phyloP scores from a whole-genome alignment of 1,139 yeast species.

The Candida dubliniensis region DNA sequence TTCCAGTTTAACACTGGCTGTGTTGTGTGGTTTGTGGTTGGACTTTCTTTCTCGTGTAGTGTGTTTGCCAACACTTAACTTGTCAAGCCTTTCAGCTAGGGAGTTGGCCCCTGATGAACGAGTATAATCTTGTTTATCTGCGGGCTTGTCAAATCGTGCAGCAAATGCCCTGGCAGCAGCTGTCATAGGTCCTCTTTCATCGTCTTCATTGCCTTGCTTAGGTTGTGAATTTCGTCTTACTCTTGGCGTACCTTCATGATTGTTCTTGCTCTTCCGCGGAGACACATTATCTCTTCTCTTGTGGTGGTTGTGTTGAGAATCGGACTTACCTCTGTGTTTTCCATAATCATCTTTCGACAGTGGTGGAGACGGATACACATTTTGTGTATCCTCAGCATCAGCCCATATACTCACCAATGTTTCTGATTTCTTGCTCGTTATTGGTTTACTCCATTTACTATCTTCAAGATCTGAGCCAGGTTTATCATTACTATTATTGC shows the following conservation, averaged over 20 bases:
- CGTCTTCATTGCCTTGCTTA: conserved; percentile 13
- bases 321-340: not conserved
- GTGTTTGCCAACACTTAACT: not conserved
- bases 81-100: not conserved
- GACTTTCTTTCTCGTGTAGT: not conserved
- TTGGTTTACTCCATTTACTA: conserved; percentile 16
- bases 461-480: conserved; percentile 4
- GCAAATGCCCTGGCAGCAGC: conserved; percentile 31
- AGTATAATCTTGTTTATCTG: not conserved
- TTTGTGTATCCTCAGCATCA: conserved; percentile 3
- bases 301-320: not conserved
- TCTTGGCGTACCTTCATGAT: not conserved
- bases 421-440: conserved; percentile 13
- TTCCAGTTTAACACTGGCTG: conserved; percentile 8
- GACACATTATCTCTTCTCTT: not conserved
- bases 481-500: not conserved
- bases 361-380: conserved; percentile 11
- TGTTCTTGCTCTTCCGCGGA: not conserved
- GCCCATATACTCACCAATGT: conserved; percentile 20
- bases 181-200: conserved; percentile 23
- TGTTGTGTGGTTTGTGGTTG: not conserved
- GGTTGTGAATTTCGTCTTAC: not conserved
- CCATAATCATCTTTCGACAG: conserved; percentile 2
- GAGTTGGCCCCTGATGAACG: not conserved
- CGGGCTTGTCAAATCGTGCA: conserved; percentile 17